phyloP scores from a whole-genome alignment of 73 alveolate species.

The Tetrahymena elliotti region DNA sequence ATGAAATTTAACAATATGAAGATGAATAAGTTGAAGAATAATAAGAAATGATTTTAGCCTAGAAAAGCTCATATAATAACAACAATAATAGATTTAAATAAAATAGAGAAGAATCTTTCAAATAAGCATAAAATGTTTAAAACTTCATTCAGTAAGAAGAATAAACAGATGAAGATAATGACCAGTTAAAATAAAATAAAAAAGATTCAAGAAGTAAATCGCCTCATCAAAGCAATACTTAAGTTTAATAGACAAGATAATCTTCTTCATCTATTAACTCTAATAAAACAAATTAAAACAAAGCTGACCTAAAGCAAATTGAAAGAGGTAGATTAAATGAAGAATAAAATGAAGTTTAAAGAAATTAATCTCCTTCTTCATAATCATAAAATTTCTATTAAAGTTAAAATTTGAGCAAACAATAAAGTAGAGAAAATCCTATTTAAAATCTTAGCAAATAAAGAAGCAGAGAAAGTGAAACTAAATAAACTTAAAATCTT shows the following conservation, averaged over 20 bases:
- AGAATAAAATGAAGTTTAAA: neutral
- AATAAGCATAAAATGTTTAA: neutral
- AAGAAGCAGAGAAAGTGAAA: no score
- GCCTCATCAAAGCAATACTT: neutral
- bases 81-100: neutral
- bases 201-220: neutral
- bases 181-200: neutral
- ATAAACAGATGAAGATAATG: neutral
- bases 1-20: neutral
- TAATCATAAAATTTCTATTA: no score
- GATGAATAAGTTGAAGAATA: neutral
- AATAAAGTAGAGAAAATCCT: no score
- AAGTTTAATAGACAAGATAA: neutral
- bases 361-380: neutral
- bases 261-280: neutral
- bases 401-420: no score
- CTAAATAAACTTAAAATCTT: no score
- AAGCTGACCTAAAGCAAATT: neutral
- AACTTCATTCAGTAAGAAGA: neutral
- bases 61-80: neutral
- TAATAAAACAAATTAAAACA: neutral
- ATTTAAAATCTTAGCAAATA: no score
- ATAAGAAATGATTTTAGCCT: no score
- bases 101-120: neutral
- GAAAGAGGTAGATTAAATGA: neutral